Percentiles rank a stretch among this genome's conserved stretches.
Conservation (phyloP, 176 grass and related monocot species). For the Echinochloa phyllopogon region DNA sequence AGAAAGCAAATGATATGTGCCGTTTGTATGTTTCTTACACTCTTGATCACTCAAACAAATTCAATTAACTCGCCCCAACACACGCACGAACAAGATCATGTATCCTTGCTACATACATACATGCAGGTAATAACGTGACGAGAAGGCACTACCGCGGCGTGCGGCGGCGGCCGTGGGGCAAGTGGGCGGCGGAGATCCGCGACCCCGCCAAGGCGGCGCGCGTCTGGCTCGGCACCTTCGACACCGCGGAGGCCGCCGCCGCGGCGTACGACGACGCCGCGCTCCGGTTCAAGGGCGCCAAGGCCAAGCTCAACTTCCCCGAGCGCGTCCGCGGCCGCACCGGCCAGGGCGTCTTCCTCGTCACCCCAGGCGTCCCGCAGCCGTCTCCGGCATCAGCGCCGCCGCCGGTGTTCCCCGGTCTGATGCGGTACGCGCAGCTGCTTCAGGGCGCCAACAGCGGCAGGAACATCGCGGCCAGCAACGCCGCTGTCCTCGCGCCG, state of each 20-base stretch:
- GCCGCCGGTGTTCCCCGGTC: conserved; percentile 43
- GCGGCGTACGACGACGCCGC: conserved; percentile 75
- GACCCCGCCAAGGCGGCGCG: conserved; percentile 75
- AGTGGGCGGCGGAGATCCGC: conserved; percentile 86
- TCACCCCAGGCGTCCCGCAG: conserved; percentile 24
- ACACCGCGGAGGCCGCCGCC: conserved; percentile 74
- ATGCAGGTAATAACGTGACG: conserved; percentile 6
- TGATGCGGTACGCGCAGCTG: conserved; percentile 65
- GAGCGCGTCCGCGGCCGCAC: conserved; percentile 72
- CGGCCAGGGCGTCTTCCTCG: conserved; percentile 48
- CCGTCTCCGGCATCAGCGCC: not conserved
- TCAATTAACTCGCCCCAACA: not conserved
- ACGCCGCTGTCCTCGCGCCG: not conserved
- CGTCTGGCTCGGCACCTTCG: conserved; percentile 83
- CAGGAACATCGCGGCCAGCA: not conserved
- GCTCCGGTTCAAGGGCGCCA: conserved; percentile 73
- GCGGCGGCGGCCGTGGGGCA: conserved; percentile 78
- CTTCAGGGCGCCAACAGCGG: conserved; percentile 44
- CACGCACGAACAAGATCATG: not conserved
- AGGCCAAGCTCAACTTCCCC: conserved; percentile 89
- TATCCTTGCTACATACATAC: not conserved
- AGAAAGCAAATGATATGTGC: too few species aligned
- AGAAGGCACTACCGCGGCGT: conserved; percentile 63
- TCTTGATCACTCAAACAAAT: not conserved
- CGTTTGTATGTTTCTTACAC: not conserved